phyloP scores from a whole-genome alignment of 768 basidiomycete species.

The Pisolithus microcarpus region DNA sequence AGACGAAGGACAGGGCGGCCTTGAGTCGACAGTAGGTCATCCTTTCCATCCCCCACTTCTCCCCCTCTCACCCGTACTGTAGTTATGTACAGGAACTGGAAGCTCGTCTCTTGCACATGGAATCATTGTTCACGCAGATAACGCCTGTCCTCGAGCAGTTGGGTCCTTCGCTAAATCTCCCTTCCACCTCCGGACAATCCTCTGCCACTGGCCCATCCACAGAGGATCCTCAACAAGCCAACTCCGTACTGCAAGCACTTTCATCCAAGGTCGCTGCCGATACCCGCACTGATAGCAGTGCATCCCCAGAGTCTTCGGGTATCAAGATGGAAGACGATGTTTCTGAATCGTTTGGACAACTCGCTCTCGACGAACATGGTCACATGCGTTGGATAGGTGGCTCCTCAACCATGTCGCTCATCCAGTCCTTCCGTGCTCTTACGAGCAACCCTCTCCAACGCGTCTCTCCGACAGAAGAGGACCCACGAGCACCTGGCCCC shows the following conservation, averaged over 20 bases:
- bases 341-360: slow-evolving; percentile 78
- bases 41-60: slow-evolving; percentile 1
- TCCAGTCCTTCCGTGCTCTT: slow-evolving; percentile 76
- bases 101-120: slow-evolving; percentile 82
- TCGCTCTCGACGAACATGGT: slow-evolving; percentile 83
- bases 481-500: slow-evolving; percentile 69
- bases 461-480: slow-evolving; percentile 79
- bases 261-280: slow-evolving; percentile 32
- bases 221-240: slow-evolving; percentile 16
- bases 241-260: slow-evolving; percentile 30
- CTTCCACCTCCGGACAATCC: slow-evolving; percentile 29
- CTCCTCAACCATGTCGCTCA: slow-evolving; percentile 87
- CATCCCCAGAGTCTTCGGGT: slow-evolving; percentile 27
- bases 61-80: slow-evolving; percentile 13
- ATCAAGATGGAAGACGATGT: slow-evolving; percentile 57
- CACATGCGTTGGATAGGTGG: slow-evolving; percentile 91
- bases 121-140: slow-evolving; percentile 75
- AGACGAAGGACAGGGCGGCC: slow-evolving; percentile 87
- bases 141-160: slow-evolving; percentile 72
- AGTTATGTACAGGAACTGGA: slow-evolving; percentile 92
- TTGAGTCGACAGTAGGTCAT: slow-evolving; percentile 76
- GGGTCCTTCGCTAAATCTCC: slow-evolving; percentile 45
- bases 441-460: slow-evolving; percentile 70
- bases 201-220: slow-evolving; percentile 9
- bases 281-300: slow-evolving; percentile 25